Evolutionary conservation across 2,329 filamentous ascomycete species (phyloP), one percentile per base, ranked within the genome.

Genomic region (Grosmannia clavigera): DNA sequence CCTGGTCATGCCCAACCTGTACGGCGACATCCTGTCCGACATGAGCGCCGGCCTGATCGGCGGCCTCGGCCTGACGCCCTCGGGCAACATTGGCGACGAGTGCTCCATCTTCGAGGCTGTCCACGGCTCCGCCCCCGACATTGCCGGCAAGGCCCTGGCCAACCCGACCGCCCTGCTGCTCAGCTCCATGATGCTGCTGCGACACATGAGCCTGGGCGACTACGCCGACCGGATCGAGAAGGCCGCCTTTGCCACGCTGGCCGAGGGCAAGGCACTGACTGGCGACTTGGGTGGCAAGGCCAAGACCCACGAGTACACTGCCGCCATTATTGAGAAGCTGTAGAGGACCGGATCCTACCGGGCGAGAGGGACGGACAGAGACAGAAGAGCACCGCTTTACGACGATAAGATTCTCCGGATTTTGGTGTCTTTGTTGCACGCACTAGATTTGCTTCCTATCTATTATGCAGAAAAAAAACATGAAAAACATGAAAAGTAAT

Each of bases 101-200:
- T 97, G 91, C 87, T 96, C 90, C 74, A 96, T 97, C 80, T 99
- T 99, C 80, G 94, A 99, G 81, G 94, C 94, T 70, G 94, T 99
- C 70, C 94, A 99, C 81, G 83, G 83, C 11, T 82, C 78, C 33
- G 83, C 82, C 0, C 83, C 82, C 3, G 84, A 86, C 63, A 86
- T 87, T 59, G 81, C 80, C 1, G 83, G 84, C 3, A 91, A 96
- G 84, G 88, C 84, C 67, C 87, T 97, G 68, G 94, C 94, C 71
- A 99, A 99, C 84, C 94, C 94, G 64, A 97, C 94, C 63, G 94
- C 94, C 62, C 85, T 99, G 68, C 85, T 99, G 66, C 87, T 97
- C 71, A 90, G 84, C 75, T 95, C 89, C 74, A 94, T 97, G 80
- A 97, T 99, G 94, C 97, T 99, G 94, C 79, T 99, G 82, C 87